A percentile compares a stretch with the other conserved stretches of the same genome.
These are phyloP conservation scores for Phytophthora foliorum DNA, from an alignment of 352 stramenopile species.

Conservation along the genomic window DNA sequence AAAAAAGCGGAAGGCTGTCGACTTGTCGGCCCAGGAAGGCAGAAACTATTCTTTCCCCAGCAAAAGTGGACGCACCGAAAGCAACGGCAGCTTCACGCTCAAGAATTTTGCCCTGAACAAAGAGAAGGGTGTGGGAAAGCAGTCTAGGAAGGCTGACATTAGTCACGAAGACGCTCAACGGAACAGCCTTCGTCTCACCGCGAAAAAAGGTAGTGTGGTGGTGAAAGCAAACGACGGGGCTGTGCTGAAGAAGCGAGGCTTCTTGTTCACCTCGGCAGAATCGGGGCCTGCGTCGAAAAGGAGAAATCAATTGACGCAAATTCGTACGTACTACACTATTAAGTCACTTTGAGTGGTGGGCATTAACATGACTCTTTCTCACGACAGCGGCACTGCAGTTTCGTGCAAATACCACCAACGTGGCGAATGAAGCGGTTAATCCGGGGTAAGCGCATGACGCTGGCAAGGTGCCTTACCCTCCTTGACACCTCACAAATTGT, in stretches of 20 bases:
- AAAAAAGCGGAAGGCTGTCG: constrained; percentile 39
- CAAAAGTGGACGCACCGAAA: constrained; percentile 18
- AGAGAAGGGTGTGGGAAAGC: constrained; percentile 12
- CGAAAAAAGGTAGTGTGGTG: constrained; percentile 2
- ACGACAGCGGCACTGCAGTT: constrained; percentile 3
- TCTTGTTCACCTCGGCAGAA: constrained; percentile 18
- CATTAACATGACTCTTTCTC: constrained; percentile 13
- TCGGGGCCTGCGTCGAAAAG: constrained; percentile 22
- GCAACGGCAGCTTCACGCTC: constrained; percentile 8
- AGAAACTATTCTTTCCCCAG: constrained; percentile 15
- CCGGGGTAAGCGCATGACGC: constrained; percentile 16
- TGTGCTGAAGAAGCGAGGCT: constrained; percentile 33
- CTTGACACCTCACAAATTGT: constrained; percentile 5
- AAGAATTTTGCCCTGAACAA: constrained; percentile 11
- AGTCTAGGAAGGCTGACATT: not conserved
- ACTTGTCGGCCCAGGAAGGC: constrained; percentile 4
- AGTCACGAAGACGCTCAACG: not conserved
- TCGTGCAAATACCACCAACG: not conserved
- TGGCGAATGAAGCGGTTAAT: not conserved
- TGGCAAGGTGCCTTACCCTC: not conserved
- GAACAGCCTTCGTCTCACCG: constrained; percentile 1
- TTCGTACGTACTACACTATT: constrained; percentile 17
- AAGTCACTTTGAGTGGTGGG: constrained; percentile 2
- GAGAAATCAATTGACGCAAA: constrained; percentile 18
- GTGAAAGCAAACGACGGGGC: constrained; percentile 13